Evolutionary conservation across 1,139 yeast species (phyloP).

Genomic region (Eremothecium cymbalariae): DNA sequence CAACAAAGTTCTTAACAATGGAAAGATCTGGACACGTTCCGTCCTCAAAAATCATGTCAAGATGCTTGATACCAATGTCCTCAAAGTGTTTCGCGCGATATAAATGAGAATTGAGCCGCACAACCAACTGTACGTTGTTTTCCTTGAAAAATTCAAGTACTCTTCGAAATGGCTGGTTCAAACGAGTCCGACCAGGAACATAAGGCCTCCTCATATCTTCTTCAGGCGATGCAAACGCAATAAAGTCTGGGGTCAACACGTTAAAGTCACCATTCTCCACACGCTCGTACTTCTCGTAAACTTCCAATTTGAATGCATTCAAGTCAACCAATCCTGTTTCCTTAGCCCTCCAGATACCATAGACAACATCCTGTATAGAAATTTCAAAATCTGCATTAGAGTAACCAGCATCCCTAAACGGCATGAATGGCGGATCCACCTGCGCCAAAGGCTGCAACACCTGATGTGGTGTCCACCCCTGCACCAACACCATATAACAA

Average conservation of each 20-base stretch:
- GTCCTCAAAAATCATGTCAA: constrained; percentile 94
- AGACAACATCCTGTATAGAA: constrained; percentile 88
- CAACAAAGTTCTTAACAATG: constrained; percentile 83
- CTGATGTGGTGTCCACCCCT: constrained; percentile 97
- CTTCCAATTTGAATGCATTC: constrained; percentile 83
- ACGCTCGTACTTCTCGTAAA: constrained; percentile 85
- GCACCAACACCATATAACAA: constrained; percentile 91
- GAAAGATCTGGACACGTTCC: constrained; percentile 97
- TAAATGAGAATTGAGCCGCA: constrained; percentile 81
- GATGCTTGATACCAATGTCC: constrained; percentile 73
- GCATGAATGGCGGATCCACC: constrained; percentile 87
- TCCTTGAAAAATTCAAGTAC: constrained; percentile 69
- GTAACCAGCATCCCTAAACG: constrained; percentile 95
- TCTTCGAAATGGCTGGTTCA: constrained; percentile 68
- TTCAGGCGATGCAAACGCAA: constrained; percentile 97
- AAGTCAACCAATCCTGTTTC: constrained; percentile 83
- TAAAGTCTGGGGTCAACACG: constrained; percentile 82
- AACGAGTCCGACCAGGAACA: constrained; percentile 24
- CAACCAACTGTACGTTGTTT: constrained; percentile 78
- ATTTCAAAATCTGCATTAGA: constrained; percentile 90
- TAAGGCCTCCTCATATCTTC: constrained; percentile 45
- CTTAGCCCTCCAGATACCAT: constrained; percentile 98
- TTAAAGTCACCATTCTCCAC: constrained; percentile 97
- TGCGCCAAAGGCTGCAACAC: constrained; percentile 92
- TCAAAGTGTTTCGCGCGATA: constrained; percentile 81